These are phyloP conservation scores for Hordeum vulgare DNA, from an alignment of 176 grass and related monocot genomes.

Conservation along the genomic window MorexV3_pseudomolecules_assembly NC_058519.1:587947757-587948256, in stretches of 20 bases:
- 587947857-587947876: conserved; percentile 11
- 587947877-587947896: conserved; percentile 11
- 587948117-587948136: conserved; percentile 13
- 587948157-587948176: conserved; percentile 71
- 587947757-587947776: conserved; percentile 91
- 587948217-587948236: conserved; percentile 78
- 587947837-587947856: not conserved
- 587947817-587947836: conserved; percentile 1
- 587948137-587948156: conserved; percentile 23
- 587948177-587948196: conserved; percentile 80
- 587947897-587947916: conserved; percentile 72
- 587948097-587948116: not conserved
- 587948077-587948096: not conserved
- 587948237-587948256: conserved; percentile 88
- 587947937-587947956: conserved; percentile 83
- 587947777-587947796: conserved; percentile 73
- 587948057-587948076: conserved; percentile 43
- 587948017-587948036: conserved; percentile 37
- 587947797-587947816: conserved; percentile 51
- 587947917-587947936: conserved; percentile 65
- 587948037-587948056: conserved; percentile 38
- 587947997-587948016: conserved; percentile 79
- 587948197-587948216: conserved; percentile 90
- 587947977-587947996: conserved; percentile 76
- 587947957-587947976: conserved; percentile 89